A percentile compares a stretch with the other conserved stretches of the same genome.
phyloP scores from a whole-genome alignment of 169 alveolate species.

The Eimeria tenella region DNA sequence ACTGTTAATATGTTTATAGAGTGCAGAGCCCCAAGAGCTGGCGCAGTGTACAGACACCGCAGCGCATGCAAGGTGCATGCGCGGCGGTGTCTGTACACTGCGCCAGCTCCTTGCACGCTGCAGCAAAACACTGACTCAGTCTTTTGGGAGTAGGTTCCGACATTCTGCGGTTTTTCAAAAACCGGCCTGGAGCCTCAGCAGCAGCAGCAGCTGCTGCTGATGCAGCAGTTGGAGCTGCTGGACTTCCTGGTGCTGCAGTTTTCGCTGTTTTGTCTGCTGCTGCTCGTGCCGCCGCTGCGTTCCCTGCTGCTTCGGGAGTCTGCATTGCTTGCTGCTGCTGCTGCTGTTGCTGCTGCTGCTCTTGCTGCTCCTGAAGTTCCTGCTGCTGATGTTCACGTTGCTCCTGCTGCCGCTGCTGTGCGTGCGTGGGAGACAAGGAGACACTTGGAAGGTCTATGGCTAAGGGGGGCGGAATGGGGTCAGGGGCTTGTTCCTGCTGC shows the following conservation, averaged over 20 bases:
- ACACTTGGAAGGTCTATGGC: too few species aligned
- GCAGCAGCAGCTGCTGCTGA: background rate
- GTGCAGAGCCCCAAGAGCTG: too few species aligned
- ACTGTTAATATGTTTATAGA: too few species aligned
- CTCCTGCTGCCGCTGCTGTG: background rate
- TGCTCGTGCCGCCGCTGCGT: background rate
- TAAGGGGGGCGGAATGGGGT: background rate
- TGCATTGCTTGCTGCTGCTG: background rate
- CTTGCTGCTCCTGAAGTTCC: background rate
- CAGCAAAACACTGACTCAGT: background rate
- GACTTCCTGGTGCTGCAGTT: background rate
- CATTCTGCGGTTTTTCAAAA: background rate
- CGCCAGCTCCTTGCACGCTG: background rate
- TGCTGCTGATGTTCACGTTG: background rate
- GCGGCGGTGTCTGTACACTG: background rate
- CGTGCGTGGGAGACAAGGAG: background rate
- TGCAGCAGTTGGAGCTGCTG: background rate
- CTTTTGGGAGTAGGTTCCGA: background rate
- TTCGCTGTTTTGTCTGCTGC: background rate
- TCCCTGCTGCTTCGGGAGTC: too few species aligned
- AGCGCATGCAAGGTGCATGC: background rate
- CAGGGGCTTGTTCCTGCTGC: background rate
- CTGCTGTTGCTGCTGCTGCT: constrained; percentile 26
- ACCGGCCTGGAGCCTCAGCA: background rate
- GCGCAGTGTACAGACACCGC: too few species aligned